Evolutionary conservation across 169 alveolate species (phyloP).

Genomic region (Cryptosporidium ryanae): DNA sequence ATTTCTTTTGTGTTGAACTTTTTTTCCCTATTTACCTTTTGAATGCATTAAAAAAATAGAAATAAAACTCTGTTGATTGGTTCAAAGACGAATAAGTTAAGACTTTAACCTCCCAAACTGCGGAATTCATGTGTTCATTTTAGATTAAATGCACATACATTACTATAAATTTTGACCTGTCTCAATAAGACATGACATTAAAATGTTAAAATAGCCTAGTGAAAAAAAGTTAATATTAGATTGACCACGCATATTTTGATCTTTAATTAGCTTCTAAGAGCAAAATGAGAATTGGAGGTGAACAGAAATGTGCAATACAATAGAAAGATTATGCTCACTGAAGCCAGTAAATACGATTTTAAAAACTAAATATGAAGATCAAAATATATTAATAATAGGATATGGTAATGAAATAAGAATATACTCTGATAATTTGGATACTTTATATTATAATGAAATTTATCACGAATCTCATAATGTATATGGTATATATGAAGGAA

Average conservation of each 20-base stretch:
- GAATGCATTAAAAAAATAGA: not conserved
- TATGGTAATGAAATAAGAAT: slow-evolving; percentile 65
- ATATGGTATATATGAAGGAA: slow-evolving; percentile 24
- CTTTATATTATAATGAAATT: not conserved
- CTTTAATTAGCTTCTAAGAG: not conserved
- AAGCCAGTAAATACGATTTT: slow-evolving; percentile 54
- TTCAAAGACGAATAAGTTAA: too few relatives aligned
- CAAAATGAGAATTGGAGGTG: slow-evolving; percentile 10
- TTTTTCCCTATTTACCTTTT: not conserved
- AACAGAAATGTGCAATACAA: not conserved
- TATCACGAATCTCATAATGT: slow-evolving; percentile 62
- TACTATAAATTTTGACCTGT: not conserved
- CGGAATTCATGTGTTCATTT: too few relatives aligned
- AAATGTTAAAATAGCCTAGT: too few relatives aligned
- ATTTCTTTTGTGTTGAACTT: not conserved
- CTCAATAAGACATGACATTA: slow-evolving; percentile 56
- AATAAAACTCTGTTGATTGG: too few relatives aligned
- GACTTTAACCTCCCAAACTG: too few relatives aligned
- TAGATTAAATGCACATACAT: too few relatives aligned
- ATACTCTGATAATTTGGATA: slow-evolving; percentile 13
- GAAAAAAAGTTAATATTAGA: too few relatives aligned
- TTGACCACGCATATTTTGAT: not conserved
- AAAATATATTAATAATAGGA: slow-evolving; percentile 19
- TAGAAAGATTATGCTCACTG: slow-evolving; percentile 24
- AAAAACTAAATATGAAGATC: not conserved